These are phyloP conservation scores for Yamadazyma phyllophila DNA, from an alignment of 805 yeast species.

Conservation along the genomic window DNA sequence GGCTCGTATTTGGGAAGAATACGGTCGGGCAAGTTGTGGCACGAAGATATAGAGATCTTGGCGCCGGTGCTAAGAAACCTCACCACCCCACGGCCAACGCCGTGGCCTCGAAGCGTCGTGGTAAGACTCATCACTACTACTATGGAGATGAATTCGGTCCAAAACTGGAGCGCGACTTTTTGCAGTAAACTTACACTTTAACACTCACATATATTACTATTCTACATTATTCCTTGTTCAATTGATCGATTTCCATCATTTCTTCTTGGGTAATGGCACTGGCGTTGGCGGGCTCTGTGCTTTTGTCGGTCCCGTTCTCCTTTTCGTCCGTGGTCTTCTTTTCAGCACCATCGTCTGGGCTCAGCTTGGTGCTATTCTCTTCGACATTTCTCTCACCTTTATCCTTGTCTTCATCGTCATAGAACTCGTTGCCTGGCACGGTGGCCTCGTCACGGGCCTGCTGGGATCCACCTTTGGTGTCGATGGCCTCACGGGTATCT, in stretches of 20 bases:
- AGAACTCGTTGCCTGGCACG: conserved; percentile 75
- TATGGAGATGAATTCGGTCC: too few relatives aligned
- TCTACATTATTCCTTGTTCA: conserved; percentile 20
- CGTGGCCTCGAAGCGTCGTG: not conserved
- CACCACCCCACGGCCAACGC: not conserved
- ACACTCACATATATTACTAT: not conserved
- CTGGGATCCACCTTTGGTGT: conserved; percentile 88
- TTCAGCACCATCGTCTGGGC: too few relatives aligned
- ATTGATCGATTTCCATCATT: conserved; percentile 34
- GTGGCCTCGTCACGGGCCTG: conserved; percentile 74
- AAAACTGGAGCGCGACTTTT: too few relatives aligned
- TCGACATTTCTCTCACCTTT: conserved; percentile 28
- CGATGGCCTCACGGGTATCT: conserved; percentile 74
- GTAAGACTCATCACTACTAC: not conserved
- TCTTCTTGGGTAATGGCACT: conserved; percentile 35
- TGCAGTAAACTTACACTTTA: too few relatives aligned
- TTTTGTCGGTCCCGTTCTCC: too few relatives aligned
- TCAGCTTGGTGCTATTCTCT: not conserved
- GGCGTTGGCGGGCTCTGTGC: too few relatives aligned
- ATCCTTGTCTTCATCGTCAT: conserved; percentile 58
- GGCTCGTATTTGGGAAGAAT: conserved; percentile 10
- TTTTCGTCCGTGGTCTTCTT: too few relatives aligned
- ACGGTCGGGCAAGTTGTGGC: conserved; percentile 10
- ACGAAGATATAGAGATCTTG: conserved; percentile 1
- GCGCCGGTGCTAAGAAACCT: not conserved